These are phyloP conservation scores for Geosiphon pyriformis DNA, from an alignment of 192 early-diverging fungal genomes.

Conservation along the genomic window DNA sequence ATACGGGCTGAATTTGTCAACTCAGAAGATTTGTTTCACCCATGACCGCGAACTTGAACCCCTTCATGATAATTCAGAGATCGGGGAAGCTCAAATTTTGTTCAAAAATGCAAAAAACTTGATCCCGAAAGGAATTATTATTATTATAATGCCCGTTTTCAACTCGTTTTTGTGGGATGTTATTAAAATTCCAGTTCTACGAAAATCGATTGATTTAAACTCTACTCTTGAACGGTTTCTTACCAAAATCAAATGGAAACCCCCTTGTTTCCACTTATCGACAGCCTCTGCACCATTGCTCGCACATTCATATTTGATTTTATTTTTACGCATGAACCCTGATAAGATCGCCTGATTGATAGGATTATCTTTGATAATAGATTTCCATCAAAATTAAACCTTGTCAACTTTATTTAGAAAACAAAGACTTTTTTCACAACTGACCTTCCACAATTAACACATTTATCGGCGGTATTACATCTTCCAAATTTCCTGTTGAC, in stretches of 20 bases:
- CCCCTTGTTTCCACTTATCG: conserved; percentile 63
- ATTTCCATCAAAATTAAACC: too few species aligned
- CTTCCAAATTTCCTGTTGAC: conserved; percentile 26
- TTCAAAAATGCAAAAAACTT: too few species aligned
- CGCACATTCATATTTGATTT: conserved; percentile 70
- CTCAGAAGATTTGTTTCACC: too few species aligned
- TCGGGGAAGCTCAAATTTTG: too few species aligned
- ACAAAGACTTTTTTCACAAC: too few species aligned
- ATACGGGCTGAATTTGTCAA: too few species aligned
- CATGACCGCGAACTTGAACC: too few species aligned
- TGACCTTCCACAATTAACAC: conserved; percentile 76
- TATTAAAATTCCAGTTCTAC: neutral
- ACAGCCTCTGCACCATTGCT: conserved; percentile 79
- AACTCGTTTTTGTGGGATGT: neutral
- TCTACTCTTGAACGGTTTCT: conserved; percentile 14
- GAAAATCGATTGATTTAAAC: neutral
- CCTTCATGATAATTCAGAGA: too few species aligned
- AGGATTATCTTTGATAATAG: conserved; percentile 54
- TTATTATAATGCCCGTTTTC: neutral
- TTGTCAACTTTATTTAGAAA: too few species aligned
- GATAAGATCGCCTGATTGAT: conserved; percentile 70
- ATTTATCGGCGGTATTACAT: conserved; percentile 58
- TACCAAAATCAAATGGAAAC: conserved; percentile 64
- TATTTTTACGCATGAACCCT: conserved; percentile 65
- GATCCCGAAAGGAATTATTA: too few species aligned